Conservation (phyloP, 257 asterid species). For the Primulina tabacum region DNA sequence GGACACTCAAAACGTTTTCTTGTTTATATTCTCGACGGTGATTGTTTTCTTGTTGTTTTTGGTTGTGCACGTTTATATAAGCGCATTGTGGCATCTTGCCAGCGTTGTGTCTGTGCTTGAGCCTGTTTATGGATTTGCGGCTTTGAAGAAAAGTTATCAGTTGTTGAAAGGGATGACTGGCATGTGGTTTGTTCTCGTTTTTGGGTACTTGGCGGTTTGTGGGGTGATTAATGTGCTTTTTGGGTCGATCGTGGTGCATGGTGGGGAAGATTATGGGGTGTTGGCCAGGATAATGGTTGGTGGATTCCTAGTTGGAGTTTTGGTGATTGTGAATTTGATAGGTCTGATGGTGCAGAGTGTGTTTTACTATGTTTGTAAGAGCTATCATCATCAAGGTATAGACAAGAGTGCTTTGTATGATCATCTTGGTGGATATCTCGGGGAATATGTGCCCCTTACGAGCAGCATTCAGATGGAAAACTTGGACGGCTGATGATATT, state of each 20-base stretch:
- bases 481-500: slow-evolving; percentile 54
- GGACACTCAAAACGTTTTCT: slow-evolving; percentile 48
- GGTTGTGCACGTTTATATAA: slow-evolving; percentile 78
- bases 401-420: slow-evolving; percentile 82
- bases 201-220: slow-evolving; percentile 60
- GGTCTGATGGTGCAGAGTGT: slow-evolving; percentile 93
- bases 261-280: slow-evolving; percentile 63
- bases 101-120: slow-evolving; percentile 89
- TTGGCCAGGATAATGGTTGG: slow-evolving; percentile 69
- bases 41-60: slow-evolving; percentile 59
- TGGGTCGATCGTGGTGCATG: slow-evolving; percentile 73
- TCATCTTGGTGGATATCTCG: slow-evolving; percentile 93
- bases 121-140: slow-evolving; percentile 64
- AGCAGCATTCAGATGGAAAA: slow-evolving; percentile 95
- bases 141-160: slow-evolving; percentile 75
- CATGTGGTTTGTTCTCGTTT: slow-evolving; percentile 62
- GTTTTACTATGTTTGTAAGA: slow-evolving; percentile 92
- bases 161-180: slow-evolving; percentile 57
- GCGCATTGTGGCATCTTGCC: slow-evolving; percentile 93
- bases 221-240: slow-evolving; percentile 61
- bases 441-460: slow-evolving; percentile 21
- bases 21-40: slow-evolving; percentile 54
- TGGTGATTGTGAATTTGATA: slow-evolving; percentile 79
- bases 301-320: slow-evolving; percentile 80
- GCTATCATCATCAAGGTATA: slow-evolving; percentile 83